Evolutionary conservation across 352 stramenopile genomes (phyloP).

Genomic region (Phytophthora colocasiae): DNA sequence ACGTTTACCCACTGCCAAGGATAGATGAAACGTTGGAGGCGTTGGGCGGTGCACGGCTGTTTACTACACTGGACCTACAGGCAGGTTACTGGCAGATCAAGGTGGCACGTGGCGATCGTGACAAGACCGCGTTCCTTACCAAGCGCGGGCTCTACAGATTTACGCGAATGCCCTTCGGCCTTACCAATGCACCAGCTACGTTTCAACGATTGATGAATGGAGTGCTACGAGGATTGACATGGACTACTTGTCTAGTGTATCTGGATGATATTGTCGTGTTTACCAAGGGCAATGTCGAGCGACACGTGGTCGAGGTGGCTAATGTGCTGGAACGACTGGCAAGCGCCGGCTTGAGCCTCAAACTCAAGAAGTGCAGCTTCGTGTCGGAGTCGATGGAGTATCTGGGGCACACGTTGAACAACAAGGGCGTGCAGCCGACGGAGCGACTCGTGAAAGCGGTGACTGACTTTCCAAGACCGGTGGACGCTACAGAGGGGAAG

Average conservation of each 20-base stretch:
- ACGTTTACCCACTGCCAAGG: conserved; percentile 8
- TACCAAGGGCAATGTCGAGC: background rate
- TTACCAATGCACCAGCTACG: background rate
- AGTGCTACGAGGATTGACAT: background rate
- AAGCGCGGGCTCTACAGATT: background rate
- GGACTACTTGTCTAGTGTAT: background rate
- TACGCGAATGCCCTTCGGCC: background rate
- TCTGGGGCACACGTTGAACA: background rate
- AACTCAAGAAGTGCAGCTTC: background rate
- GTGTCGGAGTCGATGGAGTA: background rate
- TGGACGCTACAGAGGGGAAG: background rate
- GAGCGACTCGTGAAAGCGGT: background rate
- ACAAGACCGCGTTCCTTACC: conserved; percentile 4
- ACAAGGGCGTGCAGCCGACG: background rate
- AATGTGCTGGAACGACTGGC: background rate
- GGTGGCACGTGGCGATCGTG: background rate
- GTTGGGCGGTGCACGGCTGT: background rate
- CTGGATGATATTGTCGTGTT: conserved; percentile 5
- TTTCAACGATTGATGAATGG: conserved; percentile 1
- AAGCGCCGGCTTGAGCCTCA: background rate
- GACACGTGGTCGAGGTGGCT: background rate
- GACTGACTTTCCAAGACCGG: background rate
- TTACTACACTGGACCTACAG: background rate
- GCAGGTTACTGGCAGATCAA: conserved; percentile 7
- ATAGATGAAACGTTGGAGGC: conserved; percentile 10